These are phyloP conservation scores for Trichoderma simmonsii DNA, from an alignment of 2,329 filamentous ascomycete species.

Conservation along the genomic window DNA sequence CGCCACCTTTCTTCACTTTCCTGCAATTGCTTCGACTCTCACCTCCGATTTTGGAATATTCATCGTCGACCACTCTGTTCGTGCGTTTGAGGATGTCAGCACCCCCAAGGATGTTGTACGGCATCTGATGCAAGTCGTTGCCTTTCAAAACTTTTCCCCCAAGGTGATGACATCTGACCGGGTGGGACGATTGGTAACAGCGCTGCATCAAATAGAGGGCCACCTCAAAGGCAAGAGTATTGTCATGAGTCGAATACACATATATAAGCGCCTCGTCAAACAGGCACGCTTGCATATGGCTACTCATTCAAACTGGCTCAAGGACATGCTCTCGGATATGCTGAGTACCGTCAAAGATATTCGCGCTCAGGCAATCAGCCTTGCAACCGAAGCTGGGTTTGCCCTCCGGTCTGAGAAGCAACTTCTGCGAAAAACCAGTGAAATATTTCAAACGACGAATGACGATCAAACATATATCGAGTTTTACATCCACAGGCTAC, in stretches of 20 bases:
- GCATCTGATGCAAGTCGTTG: slow-evolving; percentile 76
- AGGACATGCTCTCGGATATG: slow-evolving; percentile 78
- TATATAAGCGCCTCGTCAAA: slow-evolving; percentile 74
- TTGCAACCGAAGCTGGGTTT: slow-evolving; percentile 69
- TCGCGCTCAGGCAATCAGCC: slow-evolving; percentile 66
- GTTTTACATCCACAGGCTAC: slow-evolving; percentile 65
- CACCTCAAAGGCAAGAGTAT: slow-evolving; percentile 78
- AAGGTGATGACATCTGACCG: slow-evolving; percentile 72
- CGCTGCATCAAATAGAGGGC: slow-evolving; percentile 69
- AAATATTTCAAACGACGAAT: slow-evolving; percentile 54
- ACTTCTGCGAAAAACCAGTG: slow-evolving; percentile 63
- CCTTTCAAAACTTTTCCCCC: slow-evolving; percentile 72
- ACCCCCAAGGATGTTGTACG: slow-evolving; percentile 75
- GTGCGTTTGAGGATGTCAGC: slow-evolving; percentile 64
- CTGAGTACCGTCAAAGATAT: slow-evolving; percentile 76
- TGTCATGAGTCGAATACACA: slow-evolving; percentile 68
- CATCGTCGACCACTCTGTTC: slow-evolving; percentile 76
- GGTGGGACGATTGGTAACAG: slow-evolving; percentile 65
- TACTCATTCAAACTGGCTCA: slow-evolving; percentile 71
- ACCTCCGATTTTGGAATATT: slow-evolving; percentile 76
- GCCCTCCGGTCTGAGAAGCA: slow-evolving; percentile 65
- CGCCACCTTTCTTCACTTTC: slow-evolving; percentile 71
- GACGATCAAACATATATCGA: slow-evolving; percentile 63
- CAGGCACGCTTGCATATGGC: slow-evolving; percentile 71
- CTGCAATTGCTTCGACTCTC: slow-evolving; percentile 66